These are phyloP conservation scores for Malania oleifera DNA, from an alignment of 164 flowering plant genomes.

Conservation along the genomic window DNA sequence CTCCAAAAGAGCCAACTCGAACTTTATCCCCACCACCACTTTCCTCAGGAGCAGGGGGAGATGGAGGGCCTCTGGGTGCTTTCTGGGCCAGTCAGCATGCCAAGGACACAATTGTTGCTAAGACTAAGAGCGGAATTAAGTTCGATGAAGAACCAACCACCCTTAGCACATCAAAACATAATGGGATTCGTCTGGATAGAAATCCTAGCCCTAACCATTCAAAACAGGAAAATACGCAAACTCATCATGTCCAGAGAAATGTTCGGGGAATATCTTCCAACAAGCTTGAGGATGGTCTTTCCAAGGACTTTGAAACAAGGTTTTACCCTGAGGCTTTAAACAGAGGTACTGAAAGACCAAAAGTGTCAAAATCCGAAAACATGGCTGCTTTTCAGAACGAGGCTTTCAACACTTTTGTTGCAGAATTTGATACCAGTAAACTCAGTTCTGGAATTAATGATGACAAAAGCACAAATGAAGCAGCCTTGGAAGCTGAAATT, in stretches of 20 bases:
- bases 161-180: slow-evolving; percentile 24
- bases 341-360: slow-evolving; percentile 24
- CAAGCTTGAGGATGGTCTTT: slow-evolving; percentile 25
- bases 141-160: slow-evolving; percentile 52
- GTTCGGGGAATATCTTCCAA: slow-evolving; percentile 22
- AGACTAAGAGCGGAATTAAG: slow-evolving; percentile 43
- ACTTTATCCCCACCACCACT: slow-evolving; percentile 25
- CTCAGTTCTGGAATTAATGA: slow-evolving; percentile 26
- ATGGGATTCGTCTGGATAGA: slow-evolving; percentile 24
- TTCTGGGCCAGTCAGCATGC: slow-evolving; percentile 95
- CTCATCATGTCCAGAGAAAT: slow-evolving; percentile 25
- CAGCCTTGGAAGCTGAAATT: slow-evolving; percentile 55
- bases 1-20: slow-evolving; percentile 39
- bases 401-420: slow-evolving; percentile 67
- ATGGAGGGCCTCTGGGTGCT: slow-evolving; percentile 61
- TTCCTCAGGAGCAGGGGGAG: slow-evolving; percentile 30
- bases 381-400: slow-evolving; percentile 35
- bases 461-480: slow-evolving; percentile 32
- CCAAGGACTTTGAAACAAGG: slow-evolving; percentile 51
- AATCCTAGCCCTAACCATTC: slow-evolving; percentile 21
- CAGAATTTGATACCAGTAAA: slow-evolving; percentile 70
- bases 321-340: slow-evolving; percentile 37
- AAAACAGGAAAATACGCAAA: slow-evolving; percentile 21
- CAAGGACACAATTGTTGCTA: slow-evolving; percentile 31
- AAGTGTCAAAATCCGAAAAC: slow-evolving; percentile 33